phyloP scores from a whole-genome alignment of 352 stramenopile genomes.

The Phytophthora cryptogea region DNA sequence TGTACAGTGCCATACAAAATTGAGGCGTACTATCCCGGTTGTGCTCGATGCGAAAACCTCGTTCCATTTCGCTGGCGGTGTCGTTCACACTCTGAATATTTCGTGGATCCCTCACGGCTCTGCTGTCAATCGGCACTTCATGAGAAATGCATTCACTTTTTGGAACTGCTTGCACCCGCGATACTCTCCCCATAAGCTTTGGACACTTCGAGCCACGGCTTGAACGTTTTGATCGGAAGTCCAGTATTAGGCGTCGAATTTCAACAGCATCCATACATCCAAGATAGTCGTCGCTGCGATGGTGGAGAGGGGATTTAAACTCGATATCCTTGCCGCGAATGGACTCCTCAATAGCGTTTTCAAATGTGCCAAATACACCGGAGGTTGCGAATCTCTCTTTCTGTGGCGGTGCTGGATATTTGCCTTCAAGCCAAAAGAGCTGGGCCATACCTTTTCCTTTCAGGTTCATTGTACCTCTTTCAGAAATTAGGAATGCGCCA shows the following conservation, averaged over 20 bases:
- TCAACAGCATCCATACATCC: constrained; percentile 66
- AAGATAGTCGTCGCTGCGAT: constrained; percentile 64
- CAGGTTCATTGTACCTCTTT: constrained; percentile 70
- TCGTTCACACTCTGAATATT: constrained; percentile 47
- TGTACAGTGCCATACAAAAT: constrained; percentile 50
- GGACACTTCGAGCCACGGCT: not conserved
- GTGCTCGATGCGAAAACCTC: constrained; percentile 51
- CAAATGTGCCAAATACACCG: constrained; percentile 42
- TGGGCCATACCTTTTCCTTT: constrained; percentile 78
- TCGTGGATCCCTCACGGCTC: not conserved
- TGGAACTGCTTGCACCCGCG: constrained; percentile 12
- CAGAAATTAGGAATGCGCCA: constrained; percentile 53
- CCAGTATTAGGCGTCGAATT: constrained; percentile 51
- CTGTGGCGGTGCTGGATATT: constrained; percentile 28
- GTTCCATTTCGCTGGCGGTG: constrained; percentile 61
- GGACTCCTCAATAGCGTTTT: constrained; percentile 52
- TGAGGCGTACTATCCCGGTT: constrained; percentile 54
- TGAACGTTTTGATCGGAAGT: constrained; percentile 47
- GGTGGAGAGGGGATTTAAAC: constrained; percentile 37
- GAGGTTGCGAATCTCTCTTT: constrained; percentile 17
- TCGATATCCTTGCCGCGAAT: constrained; percentile 46
- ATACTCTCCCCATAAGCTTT: constrained; percentile 3
- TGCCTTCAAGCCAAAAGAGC: constrained; percentile 72
- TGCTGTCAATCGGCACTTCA: not conserved
- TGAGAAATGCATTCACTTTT: not conserved